A percentile compares a stretch with the other conserved stretches of the same genome.
These are phyloP conservation scores for Globomyces pollinis-pini DNA, from an alignment of 192 early-diverging fungal species.

Conservation along the genomic window DNA sequence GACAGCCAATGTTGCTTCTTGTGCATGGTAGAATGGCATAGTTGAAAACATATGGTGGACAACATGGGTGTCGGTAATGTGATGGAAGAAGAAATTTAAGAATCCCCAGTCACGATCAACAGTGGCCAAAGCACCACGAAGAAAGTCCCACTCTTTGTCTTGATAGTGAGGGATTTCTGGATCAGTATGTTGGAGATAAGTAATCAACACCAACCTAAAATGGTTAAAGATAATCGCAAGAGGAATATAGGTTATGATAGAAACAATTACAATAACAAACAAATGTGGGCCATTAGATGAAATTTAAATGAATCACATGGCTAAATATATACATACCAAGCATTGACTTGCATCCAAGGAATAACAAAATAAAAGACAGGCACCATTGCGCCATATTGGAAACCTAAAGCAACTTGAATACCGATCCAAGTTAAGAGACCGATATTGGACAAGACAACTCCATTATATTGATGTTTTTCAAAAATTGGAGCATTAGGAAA, in stretches of 20 bases:
- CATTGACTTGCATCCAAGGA: constrained; percentile 76
- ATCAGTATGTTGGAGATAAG: constrained; percentile 77
- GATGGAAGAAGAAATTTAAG: constrained; percentile 21
- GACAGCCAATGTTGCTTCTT: constrained; percentile 75
- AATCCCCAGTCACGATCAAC: constrained; percentile 27
- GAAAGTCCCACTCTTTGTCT: constrained; percentile 71
- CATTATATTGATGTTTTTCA: constrained; percentile 53
- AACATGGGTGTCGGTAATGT: constrained; percentile 66
- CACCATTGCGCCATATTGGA: constrained; percentile 37
- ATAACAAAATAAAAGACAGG: constrained; percentile 68
- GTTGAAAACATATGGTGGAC: constrained; percentile 92
- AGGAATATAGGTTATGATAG: too few species aligned
- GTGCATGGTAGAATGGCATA: constrained; percentile 94
- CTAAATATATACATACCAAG: constrained; percentile 25
- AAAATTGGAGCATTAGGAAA: constrained; percentile 64
- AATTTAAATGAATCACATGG: too few species aligned
- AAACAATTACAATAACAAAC: too few species aligned
- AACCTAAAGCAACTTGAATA: constrained; percentile 36
- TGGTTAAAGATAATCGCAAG: too few species aligned
- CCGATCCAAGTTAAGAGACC: constrained; percentile 46
- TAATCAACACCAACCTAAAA: constrained; percentile 56
- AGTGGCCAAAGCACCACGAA: constrained; percentile 64
- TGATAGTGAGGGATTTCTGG: constrained; percentile 70
- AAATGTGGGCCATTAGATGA: too few species aligned
- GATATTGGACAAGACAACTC: constrained; percentile 61